A percentile compares a stretch with the other conserved stretches of the same genome.
These are phyloP conservation scores for Abelmoschus esculentus DNA, from an alignment of 345 rosid genomes.

Conservation along the genomic window DNA sequence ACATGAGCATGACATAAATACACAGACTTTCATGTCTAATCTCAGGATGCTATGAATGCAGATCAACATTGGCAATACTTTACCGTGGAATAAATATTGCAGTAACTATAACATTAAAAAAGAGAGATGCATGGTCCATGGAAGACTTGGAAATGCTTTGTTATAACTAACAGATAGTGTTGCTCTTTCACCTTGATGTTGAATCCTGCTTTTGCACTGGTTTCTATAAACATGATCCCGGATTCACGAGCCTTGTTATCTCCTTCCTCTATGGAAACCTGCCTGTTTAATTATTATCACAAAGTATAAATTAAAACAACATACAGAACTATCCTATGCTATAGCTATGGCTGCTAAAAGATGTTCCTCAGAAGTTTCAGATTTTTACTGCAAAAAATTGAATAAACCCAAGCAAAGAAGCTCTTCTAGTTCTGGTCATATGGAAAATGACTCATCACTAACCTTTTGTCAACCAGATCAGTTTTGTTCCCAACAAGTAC, in stretches of 20 bases:
- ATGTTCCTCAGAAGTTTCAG: too few relatives aligned
- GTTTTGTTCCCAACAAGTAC: constrained; percentile 92
- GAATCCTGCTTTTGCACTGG: constrained; percentile 95
- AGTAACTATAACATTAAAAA: too few relatives aligned
- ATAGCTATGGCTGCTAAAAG: too few relatives aligned
- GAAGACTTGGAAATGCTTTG: too few relatives aligned
- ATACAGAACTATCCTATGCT: not conserved
- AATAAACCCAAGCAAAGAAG: too few relatives aligned
- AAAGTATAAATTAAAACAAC: not conserved
- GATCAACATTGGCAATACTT: too few relatives aligned
- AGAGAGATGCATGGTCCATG: too few relatives aligned
- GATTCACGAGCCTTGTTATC: constrained; percentile 71
- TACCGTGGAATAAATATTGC: too few relatives aligned
- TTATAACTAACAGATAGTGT: not conserved
- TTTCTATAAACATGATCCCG: constrained; percentile 86
- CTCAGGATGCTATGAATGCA: too few relatives aligned
- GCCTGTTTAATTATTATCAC: constrained; percentile 37
- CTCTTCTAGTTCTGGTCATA: not conserved
- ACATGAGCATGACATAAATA: too few relatives aligned
- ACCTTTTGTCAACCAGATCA: constrained; percentile 83
- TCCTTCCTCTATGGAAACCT: constrained; percentile 93
- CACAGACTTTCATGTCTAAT: too few relatives aligned
- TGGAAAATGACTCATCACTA: not conserved
- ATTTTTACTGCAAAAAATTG: too few relatives aligned
- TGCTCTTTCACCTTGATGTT: constrained; percentile 57